phyloP scores from a whole-genome alignment of 176 grass and related monocot species.

The Aegilops longissima region DNA sequence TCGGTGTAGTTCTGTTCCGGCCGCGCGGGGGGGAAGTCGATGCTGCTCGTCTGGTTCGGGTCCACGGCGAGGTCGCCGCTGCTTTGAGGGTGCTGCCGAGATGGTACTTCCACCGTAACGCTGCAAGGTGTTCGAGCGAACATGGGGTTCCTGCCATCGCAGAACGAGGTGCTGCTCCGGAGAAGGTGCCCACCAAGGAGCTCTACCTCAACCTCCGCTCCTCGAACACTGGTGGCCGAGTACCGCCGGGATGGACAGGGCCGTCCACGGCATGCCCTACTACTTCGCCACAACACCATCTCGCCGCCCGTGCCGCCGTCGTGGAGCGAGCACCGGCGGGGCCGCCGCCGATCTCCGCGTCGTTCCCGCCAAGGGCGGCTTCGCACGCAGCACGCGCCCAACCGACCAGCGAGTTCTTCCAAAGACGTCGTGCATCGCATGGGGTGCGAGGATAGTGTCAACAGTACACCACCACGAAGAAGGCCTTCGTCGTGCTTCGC shows the following conservation, averaged over 20 bases:
- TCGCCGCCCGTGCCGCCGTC: constrained; percentile 61
- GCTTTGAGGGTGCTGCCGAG: constrained; percentile 34
- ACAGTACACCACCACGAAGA: too few relatives aligned
- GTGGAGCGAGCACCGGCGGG: constrained; percentile 75
- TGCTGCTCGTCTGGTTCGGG: too few relatives aligned
- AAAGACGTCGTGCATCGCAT: too few relatives aligned
- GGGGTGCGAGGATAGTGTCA: too few relatives aligned
- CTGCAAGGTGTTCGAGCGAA: constrained; percentile 94
- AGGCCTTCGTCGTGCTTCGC: too few relatives aligned
- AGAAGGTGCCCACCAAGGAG: constrained; percentile 74
- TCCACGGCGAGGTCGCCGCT: too few relatives aligned
- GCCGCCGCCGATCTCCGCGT: constrained; percentile 64
- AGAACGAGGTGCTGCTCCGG: constrained; percentile 91
- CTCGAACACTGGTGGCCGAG: constrained; percentile 77
- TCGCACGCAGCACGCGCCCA: constrained; percentile 64
- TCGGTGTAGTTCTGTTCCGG: too few relatives aligned
- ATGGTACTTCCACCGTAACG: constrained; percentile 88
- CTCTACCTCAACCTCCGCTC: constrained; percentile 89
- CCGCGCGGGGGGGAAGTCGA: too few relatives aligned
- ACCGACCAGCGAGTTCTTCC: too few relatives aligned
- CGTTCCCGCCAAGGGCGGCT: constrained; percentile 79
- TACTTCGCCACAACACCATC: constrained; percentile 79
- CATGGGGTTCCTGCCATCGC: constrained; percentile 95
- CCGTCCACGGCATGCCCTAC: constrained; percentile 87
- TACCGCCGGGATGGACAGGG: constrained; percentile 96